phyloP scores from a whole-genome alignment of 2,329 filamentous ascomycete genomes.

The Fusarium tanahbumbuense region DNA sequence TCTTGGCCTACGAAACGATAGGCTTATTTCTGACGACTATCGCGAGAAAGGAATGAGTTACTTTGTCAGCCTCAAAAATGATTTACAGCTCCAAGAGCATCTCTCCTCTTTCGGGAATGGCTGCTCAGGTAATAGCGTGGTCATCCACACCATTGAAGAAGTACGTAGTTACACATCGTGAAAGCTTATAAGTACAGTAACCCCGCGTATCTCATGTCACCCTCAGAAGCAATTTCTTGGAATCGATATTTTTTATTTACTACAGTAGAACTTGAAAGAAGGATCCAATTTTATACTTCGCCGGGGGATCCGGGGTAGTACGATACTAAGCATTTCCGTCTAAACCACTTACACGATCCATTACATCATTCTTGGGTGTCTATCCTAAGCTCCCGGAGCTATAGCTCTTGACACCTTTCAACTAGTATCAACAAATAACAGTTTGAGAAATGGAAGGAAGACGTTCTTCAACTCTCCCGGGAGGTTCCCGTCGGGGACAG shows the following conservation, averaged over 20 bases:
- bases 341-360: slow-evolving; percentile 29
- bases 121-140: slow-evolving; percentile 21
- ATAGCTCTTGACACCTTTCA: slow-evolving; percentile 4
- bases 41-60: not conserved
- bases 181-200: slow-evolving; percentile 32
- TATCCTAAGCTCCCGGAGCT: not conserved
- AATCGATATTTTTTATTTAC: not conserved
- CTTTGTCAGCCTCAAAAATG: slow-evolving; percentile 6
- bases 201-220: slow-evolving; percentile 28
- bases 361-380: slow-evolving; percentile 39
- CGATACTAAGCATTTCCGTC: slow-evolving; percentile 3
- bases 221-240: not conserved
- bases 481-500: slow-evolving; percentile 50
- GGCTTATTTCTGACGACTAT: not conserved
- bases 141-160: slow-evolving; percentile 27
- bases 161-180: slow-evolving; percentile 22
- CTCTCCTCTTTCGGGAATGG: slow-evolving; percentile 19
- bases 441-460: slow-evolving; percentile 49
- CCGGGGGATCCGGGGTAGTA: slow-evolving; percentile 11
- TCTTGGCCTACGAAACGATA: not conserved
- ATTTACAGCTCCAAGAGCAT: not conserved
- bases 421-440: not conserved
- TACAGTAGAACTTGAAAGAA: not conserved
- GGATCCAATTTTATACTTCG: slow-evolving; percentile 7
- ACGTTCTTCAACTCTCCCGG: slow-evolving; percentile 49